Conservation (phyloP, 2,329 filamentous ascomycete species). For the Chrysoporthe austroafricana region DNA sequence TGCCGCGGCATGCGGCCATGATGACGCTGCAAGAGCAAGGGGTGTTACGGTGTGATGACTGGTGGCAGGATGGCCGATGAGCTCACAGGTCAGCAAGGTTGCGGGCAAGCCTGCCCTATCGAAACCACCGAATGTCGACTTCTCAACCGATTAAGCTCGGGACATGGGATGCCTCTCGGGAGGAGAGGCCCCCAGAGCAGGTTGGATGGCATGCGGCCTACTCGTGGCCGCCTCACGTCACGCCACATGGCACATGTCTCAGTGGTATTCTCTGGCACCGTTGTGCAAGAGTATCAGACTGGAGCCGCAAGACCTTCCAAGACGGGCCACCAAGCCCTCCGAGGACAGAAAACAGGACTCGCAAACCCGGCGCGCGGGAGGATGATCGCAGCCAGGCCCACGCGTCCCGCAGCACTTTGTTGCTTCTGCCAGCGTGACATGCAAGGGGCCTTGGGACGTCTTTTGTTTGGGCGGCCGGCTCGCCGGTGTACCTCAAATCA, state of each 20-base stretch:
- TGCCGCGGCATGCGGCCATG: constrained; percentile 21
- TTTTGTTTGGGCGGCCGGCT: constrained; percentile 6
- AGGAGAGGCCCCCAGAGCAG: neutral
- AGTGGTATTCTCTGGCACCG: neutral
- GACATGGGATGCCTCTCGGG: neutral
- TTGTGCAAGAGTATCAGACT: neutral
- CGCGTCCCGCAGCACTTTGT: constrained; percentile 13
- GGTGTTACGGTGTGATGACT: neutral
- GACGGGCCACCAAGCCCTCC: neutral
- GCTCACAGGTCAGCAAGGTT: constrained; percentile 1
- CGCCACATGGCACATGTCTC: constrained; percentile 25
- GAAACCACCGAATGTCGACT: neutral
- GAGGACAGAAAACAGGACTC: neutral
- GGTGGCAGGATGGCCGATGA: neutral
- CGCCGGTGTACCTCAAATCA: constrained; percentile 18
- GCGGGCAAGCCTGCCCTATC: neutral
- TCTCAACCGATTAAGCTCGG: neutral
- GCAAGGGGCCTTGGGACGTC: constrained; percentile 5
- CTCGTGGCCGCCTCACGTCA: constrained; percentile 24
- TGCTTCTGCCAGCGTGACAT: constrained; percentile 16
- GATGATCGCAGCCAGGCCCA: neutral
- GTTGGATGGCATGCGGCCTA: constrained; percentile 2
- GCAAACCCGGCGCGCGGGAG: too few relatives aligned
- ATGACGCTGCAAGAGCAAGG: constrained; percentile 22
- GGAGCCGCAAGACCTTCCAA: neutral